These are phyloP conservation scores for Cucurbita moschata DNA, from an alignment of 306 rosid genomes.

Conservation along the genomic window DNA sequence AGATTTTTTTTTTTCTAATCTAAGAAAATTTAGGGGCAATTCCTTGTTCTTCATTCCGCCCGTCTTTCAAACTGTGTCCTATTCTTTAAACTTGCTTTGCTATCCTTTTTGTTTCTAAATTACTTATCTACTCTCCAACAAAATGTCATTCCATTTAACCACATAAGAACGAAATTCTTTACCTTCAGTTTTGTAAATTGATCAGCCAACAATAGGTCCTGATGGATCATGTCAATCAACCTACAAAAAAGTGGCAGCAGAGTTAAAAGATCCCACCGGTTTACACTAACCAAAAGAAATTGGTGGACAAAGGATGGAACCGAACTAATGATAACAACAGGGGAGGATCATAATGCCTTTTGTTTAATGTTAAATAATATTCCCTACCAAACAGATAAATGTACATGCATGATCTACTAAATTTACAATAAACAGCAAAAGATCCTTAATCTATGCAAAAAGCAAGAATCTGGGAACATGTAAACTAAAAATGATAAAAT, in stretches of 20 bases:
- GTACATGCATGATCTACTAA: not conserved
- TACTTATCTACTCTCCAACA: not conserved
- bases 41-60: not conserved
- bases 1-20: no score
- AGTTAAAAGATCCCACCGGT: not conserved
- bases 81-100: not conserved
- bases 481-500: not conserved
- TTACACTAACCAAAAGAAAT: not conserved
- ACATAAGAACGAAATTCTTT: slow-evolving; percentile 8
- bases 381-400: not conserved
- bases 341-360: not conserved
- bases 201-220: slow-evolving; percentile 78
- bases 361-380: not conserved
- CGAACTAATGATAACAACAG: not conserved
- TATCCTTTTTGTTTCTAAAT: not conserved
- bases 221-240: slow-evolving; percentile 81
- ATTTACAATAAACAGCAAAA: not conserved
- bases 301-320: not conserved
- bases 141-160: not conserved
- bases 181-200: slow-evolving; percentile 83
- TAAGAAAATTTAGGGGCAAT: not conserved
- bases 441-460: not conserved
- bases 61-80: not conserved
- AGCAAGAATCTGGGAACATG: not conserved
- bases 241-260: slow-evolving; percentile 21